These are phyloP conservation scores for Benincasa hispida DNA, from an alignment of 306 rosid genomes.

Conservation along the genomic window DNA sequence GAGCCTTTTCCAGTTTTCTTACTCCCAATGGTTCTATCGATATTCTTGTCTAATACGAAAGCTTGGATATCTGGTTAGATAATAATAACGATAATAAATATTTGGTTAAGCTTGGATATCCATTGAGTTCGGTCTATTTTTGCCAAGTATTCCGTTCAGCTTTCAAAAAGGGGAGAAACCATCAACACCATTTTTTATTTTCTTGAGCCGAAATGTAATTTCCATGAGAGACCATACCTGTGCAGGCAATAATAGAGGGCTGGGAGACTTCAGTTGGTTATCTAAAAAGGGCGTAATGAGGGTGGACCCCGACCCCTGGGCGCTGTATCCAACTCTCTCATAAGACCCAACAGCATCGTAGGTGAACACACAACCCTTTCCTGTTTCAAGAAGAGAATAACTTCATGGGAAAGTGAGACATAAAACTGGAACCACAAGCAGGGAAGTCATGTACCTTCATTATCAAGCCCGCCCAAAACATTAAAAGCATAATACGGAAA, in stretches of 20 bases:
- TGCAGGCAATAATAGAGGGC: conserved; percentile 82
- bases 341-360: conserved; percentile 99
- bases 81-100: not conserved
- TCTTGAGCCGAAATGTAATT: not conserved
- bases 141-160: not conserved
- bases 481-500: conserved; percentile 92
- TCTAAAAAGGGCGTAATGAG: conserved; percentile 84
- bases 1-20: not conserved
- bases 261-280: conserved; percentile 85
- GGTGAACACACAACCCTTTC: conserved; percentile 98
- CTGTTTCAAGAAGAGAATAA: conserved; percentile 20
- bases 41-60: not conserved
- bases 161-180: not conserved
- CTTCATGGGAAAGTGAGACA: not conserved
- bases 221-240: conserved; percentile 24
- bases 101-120: not conserved
- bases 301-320: conserved; percentile 97
- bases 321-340: conserved; percentile 93
- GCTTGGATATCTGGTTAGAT: too few species aligned
- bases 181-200: not conserved
- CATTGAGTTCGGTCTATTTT: not conserved
- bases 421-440: conserved; percentile 9
- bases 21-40: not conserved
- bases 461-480: conserved; percentile 93
- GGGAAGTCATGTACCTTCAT: conserved; percentile 52